Conservation (phyloP, 1,284 basidiomycete genomes). For the Ceratobasidium sp. region DNA sequence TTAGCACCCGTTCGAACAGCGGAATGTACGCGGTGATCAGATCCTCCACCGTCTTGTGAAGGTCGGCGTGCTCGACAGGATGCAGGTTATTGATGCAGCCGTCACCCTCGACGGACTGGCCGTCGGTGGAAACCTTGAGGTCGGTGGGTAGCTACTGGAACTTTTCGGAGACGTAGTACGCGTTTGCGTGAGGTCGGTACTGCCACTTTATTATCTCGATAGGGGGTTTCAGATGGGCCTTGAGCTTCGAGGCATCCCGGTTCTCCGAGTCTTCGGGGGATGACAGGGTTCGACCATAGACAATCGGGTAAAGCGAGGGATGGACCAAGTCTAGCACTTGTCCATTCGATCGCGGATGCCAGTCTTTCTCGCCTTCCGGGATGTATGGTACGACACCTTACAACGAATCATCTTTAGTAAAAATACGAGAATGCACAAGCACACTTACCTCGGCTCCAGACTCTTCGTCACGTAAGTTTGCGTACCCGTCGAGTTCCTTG, state of each 20-base stretch:
- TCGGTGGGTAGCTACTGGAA: no score
- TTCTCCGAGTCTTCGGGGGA: slow-evolving; percentile 4
- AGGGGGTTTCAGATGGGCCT: neutral
- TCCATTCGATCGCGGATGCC: slow-evolving; percentile 57
- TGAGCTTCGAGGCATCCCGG: neutral
- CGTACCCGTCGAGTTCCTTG: slow-evolving; percentile 59
- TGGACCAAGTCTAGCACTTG: no score
- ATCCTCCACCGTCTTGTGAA: slow-evolving; percentile 42
- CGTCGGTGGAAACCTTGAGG: slow-evolving; percentile 46
- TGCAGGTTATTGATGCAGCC: no score
- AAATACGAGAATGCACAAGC: slow-evolving; percentile 2
- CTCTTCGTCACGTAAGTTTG: slow-evolving; percentile 54
- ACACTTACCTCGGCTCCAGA: slow-evolving; percentile 53
- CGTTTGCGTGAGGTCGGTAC: no score
- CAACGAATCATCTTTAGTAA: slow-evolving; percentile 37
- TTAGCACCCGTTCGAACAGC: slow-evolving; percentile 47
- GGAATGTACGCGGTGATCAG: slow-evolving; percentile 45
- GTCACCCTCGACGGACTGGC: no score
- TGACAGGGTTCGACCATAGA: slow-evolving; percentile 47
- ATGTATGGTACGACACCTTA: slow-evolving; percentile 47
- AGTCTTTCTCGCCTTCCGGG: slow-evolving; percentile 53
- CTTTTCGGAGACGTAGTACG: no score
- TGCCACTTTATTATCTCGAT: no score
- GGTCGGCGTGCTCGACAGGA: no score
- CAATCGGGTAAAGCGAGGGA: no score